Evolutionary conservation across 495 filamentous ascomycete species (phyloP), one percentile per base, ranked within the genome.

Genomic region (Trichoderma erinaceum): DNA sequence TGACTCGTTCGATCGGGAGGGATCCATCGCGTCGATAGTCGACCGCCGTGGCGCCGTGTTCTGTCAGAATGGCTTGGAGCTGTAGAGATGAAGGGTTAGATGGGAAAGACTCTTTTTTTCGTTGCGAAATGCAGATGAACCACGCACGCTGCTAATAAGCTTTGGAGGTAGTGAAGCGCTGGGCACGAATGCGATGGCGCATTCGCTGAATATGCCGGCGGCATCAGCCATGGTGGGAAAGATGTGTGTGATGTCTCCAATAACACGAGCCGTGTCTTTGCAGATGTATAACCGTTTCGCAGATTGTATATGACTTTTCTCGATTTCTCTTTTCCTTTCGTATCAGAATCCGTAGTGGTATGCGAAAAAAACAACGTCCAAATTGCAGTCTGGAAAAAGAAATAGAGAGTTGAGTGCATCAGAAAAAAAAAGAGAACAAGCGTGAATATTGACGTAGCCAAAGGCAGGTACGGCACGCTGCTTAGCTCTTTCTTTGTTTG

Each of bases 1-100:
- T 96, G 67, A 89, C 83, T 65, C 86, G 74, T 46, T 78, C 72
- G 4, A 91, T 73, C n/a, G 84, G 80, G 10, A 88, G 81, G 43
- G 70, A 78, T 50, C 77, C 77, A 65, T 80, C 71, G 61, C 71
- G 81, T 74, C 67, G 80, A 1, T 79, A 74, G 44, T 84, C 74
- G 63, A 84, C 27, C 1, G 84, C 76, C 61, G 76, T 76, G 68
- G 84, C 89, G 69, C 85, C 88, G 78, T 88, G 78, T 75, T 82
- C 64, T 75, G 76, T 70, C n/a, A 89, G 81, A 18, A 80, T 69
- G 16, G 72, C 67, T 7, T 76, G 73, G 23, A 81, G 76, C 77
- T 88, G 78, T 43, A 75, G 75, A 70, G 76, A 80, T 69, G 80
- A 67, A 52, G 56, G 3, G 38, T 3, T 18, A 23, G 27, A 43